phyloP scores from a whole-genome alignment of 2,329 filamentous ascomycete species.

The Venturiaceae sp. region DNA sequence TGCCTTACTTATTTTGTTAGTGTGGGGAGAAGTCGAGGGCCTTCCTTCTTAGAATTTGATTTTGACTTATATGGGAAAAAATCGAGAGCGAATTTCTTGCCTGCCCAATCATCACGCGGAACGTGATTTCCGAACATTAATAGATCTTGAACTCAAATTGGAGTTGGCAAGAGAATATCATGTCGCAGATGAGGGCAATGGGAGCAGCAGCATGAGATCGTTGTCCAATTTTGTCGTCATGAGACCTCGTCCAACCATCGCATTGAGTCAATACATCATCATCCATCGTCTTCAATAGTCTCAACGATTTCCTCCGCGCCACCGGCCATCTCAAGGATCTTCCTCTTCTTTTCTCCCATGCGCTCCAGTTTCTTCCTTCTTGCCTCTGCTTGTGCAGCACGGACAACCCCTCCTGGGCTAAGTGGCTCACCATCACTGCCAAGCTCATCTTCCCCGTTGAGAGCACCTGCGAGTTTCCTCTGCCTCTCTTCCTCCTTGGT shows the following conservation, averaged over 20 bases:
- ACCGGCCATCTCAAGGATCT: constrained; percentile 8
- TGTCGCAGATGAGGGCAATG: too few species aligned
- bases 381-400: constrained; percentile 3
- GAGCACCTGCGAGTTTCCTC: background rate
- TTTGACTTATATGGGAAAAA: too few species aligned
- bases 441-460: constrained; percentile 12
- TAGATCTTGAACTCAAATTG: too few species aligned
- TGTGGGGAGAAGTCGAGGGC: too few species aligned
- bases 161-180: too few species aligned
- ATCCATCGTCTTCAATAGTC: constrained; percentile 10
- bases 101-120: too few species aligned
- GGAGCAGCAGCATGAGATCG: too few species aligned
- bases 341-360: background rate
- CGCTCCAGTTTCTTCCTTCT: background rate
- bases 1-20: too few species aligned
- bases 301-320: constrained; percentile 12
- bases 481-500: constrained; percentile 11
- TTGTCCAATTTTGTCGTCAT: too few species aligned
- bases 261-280: background rate
- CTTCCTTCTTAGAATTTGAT: too few species aligned
- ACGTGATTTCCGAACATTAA: too few species aligned
- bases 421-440: constrained; percentile 12
- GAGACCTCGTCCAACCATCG: background rate
- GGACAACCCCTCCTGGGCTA: background rate
- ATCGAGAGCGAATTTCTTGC: too few species aligned